Conservation (phyloP, 1,139 yeast genomes). For the Magnusiomyces paraingens region DNA sequence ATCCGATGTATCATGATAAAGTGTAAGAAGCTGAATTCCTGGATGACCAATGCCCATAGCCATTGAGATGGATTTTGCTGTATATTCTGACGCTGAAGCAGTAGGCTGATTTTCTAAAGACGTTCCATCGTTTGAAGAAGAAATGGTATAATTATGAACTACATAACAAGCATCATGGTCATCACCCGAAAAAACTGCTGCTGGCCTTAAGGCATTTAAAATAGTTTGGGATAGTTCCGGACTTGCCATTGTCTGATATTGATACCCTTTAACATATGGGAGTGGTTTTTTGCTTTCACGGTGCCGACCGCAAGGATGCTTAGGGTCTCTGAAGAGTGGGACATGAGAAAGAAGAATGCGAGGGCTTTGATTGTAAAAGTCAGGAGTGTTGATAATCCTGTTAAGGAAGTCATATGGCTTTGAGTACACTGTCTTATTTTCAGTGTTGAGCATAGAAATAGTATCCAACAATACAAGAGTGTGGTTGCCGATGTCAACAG, state of each 20-base stretch:
- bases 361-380: conserved; percentile 42
- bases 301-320: conserved; percentile 56
- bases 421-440: conserved; percentile 37
- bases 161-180: conserved; percentile 94
- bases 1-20: conserved; percentile 28
- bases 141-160: conserved; percentile 43
- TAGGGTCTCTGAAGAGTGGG: conserved; percentile 58
- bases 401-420: conserved; percentile 41
- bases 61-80: conserved; percentile 87
- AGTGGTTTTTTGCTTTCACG: conserved; percentile 60
- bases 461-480: conserved; percentile 73
- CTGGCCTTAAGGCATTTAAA: conserved; percentile 53
- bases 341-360: conserved; percentile 72
- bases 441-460: conserved; percentile 60
- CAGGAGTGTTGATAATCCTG: conserved; percentile 24
- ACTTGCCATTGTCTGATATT: conserved; percentile 71
- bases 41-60: conserved; percentile 83
- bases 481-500: conserved; percentile 62
- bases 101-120: conserved; percentile 15
- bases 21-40: conserved; percentile 74
- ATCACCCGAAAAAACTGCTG: conserved; percentile 78
- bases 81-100: conserved; percentile 56
- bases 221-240: conserved; percentile 52
- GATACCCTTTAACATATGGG: conserved; percentile 57
- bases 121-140: neutral